Conservation (phyloP, 2,329 filamentous ascomycete genomes). For the Phialocephala subalpina region DNA sequence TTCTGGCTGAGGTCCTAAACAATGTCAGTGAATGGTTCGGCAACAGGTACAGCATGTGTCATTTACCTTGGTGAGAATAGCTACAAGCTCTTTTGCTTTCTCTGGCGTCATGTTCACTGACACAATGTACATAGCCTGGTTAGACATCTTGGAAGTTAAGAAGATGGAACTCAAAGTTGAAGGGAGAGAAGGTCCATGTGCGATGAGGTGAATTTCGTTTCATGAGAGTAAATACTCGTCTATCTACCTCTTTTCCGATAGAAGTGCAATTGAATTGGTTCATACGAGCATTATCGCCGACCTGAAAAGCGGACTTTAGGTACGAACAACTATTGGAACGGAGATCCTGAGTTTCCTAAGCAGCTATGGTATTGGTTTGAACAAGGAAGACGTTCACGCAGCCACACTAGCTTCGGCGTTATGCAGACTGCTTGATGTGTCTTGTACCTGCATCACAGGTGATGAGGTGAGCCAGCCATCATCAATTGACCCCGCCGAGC, state of each 20-base stretch:
- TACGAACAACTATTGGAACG: too few species aligned
- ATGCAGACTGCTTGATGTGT: neutral
- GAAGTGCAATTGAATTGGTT: neutral
- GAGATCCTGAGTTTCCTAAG: too few species aligned
- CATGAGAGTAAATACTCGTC: neutral
- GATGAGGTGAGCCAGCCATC: too few species aligned
- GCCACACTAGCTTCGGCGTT: neutral
- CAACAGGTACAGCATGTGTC: neutral
- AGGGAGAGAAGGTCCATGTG: neutral
- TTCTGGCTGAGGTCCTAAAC: neutral
- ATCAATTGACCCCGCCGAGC: too few species aligned
- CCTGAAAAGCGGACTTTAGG: too few species aligned
- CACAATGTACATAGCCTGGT: slow-evolving; percentile 16
- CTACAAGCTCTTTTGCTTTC: slow-evolving; percentile 21
- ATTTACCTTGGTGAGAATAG: slow-evolving; percentile 17
- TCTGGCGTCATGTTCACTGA: slow-evolving; percentile 20
- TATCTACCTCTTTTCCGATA: neutral
- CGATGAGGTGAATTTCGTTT: neutral
- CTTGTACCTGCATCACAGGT: too few species aligned
- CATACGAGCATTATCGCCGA: neutral
- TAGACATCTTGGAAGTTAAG: neutral
- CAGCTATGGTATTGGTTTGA: neutral
- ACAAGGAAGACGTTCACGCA: neutral
- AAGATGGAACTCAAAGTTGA: neutral
- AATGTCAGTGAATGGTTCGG: neutral